Percentiles rank a stretch among this genome's conserved stretches.
These are phyloP conservation scores for Colletotrichum eremochloae DNA, from an alignment of 2,329 filamentous ascomycete species.

Conservation along the genomic window DNA sequence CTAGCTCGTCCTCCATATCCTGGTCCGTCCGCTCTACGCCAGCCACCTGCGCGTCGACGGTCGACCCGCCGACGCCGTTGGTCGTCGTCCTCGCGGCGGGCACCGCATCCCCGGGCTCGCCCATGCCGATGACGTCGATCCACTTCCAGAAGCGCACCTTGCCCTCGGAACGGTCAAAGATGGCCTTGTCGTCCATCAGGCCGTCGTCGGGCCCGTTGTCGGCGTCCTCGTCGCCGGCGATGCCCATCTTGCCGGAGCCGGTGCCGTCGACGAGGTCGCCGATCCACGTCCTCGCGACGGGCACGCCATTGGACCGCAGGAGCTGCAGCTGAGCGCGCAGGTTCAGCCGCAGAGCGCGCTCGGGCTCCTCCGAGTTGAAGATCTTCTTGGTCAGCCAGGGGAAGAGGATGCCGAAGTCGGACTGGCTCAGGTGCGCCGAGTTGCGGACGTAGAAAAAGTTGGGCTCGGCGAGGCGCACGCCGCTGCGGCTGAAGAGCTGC, in stretches of 20 bases:
- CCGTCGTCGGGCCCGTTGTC: slow-evolving; percentile 51
- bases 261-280: slow-evolving; percentile 65
- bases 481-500: slow-evolving; percentile 57
- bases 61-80: neutral
- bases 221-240: slow-evolving; percentile 23
- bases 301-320: slow-evolving; percentile 63
- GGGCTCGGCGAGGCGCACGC: slow-evolving; percentile 63
- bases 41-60: slow-evolving; percentile 23
- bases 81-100: neutral
- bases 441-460: slow-evolving; percentile 80
- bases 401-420: slow-evolving; percentile 86
- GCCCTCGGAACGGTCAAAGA: slow-evolving; percentile 60
- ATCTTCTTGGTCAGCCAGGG: slow-evolving; percentile 75
- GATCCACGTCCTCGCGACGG: slow-evolving; percentile 63
- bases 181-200: slow-evolving; percentile 62
- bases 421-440: slow-evolving; percentile 86
- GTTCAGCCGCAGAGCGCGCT: slow-evolving; percentile 66
- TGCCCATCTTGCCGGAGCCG: slow-evolving; percentile 51
- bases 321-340: slow-evolving; percentile 64
- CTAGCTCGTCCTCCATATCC: slow-evolving; percentile 43
- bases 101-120: slow-evolving; percentile 45
- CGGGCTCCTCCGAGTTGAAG: slow-evolving; percentile 69
- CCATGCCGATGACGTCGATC: slow-evolving; percentile 67
- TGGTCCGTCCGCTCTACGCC: slow-evolving; percentile 33
- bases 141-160: slow-evolving; percentile 64